Conservation (phyloP, 352 stramenopile genomes). For the Pythium guiyangense region DNA sequence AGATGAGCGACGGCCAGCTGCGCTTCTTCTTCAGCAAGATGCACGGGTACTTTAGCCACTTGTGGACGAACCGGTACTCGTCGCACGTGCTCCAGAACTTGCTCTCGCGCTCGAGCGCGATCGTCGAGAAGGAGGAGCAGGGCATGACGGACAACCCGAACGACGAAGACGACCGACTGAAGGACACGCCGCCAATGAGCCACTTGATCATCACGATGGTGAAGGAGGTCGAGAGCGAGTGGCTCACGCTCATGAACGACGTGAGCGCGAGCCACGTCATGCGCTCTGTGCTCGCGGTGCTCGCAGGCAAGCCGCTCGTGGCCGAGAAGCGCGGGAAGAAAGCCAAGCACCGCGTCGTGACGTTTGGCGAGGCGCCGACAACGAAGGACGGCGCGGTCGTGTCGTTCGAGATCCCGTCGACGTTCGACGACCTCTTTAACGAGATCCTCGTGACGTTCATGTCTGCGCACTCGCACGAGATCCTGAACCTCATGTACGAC, state of each 20-base stretch:
- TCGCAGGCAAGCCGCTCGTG: constrained; percentile 61
- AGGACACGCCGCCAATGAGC: constrained; percentile 58
- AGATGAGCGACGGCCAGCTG: constrained; percentile 67
- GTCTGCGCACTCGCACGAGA: constrained; percentile 29
- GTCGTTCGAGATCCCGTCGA: constrained; percentile 43
- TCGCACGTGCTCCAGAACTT: constrained; percentile 81
- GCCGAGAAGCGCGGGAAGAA: constrained; percentile 81
- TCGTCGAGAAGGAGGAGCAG: constrained; percentile 43
- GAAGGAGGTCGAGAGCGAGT: constrained; percentile 72
- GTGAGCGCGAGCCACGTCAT: constrained; percentile 83
- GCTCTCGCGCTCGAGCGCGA: constrained; percentile 46
- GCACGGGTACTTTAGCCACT: constrained; percentile 69
- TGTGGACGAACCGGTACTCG: constrained; percentile 87
- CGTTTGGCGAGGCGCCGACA: constrained; percentile 39
- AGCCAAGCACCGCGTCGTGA: constrained; percentile 65
- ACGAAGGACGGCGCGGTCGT: constrained; percentile 31
- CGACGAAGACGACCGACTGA: constrained; percentile 53
- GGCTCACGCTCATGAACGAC: constrained; percentile 84
- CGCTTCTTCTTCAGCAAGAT: constrained; percentile 80
- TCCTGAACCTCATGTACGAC: constrained; percentile 68
- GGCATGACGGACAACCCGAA: constrained; percentile 24
- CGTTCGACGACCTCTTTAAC: constrained; percentile 55
- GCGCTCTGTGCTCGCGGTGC: constrained; percentile 60
- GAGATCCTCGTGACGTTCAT: constrained; percentile 54
- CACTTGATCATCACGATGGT: constrained; percentile 72